phyloP scores from a whole-genome alignment of 768 basidiomycete species.

The Daedaleopsis sinensis region DNA sequence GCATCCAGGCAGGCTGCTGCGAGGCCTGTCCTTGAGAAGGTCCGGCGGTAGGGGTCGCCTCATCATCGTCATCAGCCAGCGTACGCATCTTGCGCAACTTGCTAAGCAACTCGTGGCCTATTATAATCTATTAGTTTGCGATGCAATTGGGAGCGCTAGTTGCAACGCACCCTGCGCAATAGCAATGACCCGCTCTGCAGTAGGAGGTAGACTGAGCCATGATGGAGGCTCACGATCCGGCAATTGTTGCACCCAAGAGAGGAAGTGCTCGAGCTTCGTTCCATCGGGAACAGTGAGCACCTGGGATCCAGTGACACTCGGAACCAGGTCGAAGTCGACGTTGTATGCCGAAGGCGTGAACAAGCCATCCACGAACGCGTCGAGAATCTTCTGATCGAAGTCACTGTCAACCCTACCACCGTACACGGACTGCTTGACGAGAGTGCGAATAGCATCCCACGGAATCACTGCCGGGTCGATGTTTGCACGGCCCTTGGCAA shows the following conservation, averaged over 20 bases:
- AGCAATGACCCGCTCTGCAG: constrained; percentile 91
- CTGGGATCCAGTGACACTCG: constrained; percentile 56
- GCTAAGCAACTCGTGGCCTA: constrained; percentile 79
- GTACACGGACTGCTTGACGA: constrained; percentile 96
- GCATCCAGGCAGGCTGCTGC: constrained; percentile 96
- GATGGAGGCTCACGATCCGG: constrained; percentile 94
- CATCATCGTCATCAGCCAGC: constrained; percentile 78
- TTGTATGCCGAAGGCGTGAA: constrained; percentile 92
- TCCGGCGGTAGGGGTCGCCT: constrained; percentile 51
- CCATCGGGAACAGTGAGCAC: constrained; percentile 83
- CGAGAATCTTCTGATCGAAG: constrained; percentile 90
- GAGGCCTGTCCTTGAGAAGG: constrained; percentile 64
- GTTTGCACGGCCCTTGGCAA: constrained; percentile 88
- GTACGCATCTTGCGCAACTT: constrained; percentile 95
- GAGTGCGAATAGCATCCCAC: constrained; percentile 91
- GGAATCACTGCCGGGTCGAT: constrained; percentile 91
- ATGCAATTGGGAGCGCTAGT: neutral
- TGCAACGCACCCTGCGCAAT: constrained; percentile 74
- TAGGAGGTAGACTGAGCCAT: constrained; percentile 92
- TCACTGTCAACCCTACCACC: constrained; percentile 94
- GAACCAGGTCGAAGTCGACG: constrained; percentile 88
- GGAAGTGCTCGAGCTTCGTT: constrained; percentile 88
- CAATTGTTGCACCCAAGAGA: constrained; percentile 84
- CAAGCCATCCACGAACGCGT: constrained; percentile 89
- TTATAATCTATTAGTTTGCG: constrained; percentile 7